phyloP scores from a whole-genome alignment of 768 basidiomycete species.

The Rhizopogon vesiculosus region DNA sequence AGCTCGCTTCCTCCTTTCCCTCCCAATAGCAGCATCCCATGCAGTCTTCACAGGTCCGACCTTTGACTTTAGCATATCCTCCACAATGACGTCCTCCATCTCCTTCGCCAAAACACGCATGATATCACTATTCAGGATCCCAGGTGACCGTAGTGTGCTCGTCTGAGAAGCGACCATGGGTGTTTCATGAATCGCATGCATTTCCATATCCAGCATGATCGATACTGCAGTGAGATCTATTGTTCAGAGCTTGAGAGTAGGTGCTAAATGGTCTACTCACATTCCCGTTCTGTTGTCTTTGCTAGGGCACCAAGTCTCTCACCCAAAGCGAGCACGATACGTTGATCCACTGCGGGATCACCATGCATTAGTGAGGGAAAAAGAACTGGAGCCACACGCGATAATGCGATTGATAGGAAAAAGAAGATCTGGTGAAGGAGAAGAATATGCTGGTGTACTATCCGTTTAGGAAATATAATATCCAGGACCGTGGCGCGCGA shows the following conservation, averaged over 20 bases:
- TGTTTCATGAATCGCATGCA: constrained; percentile 44
- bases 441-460: constrained; percentile 71
- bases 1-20: constrained; percentile 2
- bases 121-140: constrained; percentile 27
- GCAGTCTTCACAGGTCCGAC: constrained; percentile 50
- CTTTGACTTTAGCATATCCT: constrained; percentile 52
- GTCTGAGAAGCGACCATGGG: constrained; percentile 18
- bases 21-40: constrained; percentile 42
- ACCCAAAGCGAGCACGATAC: constrained; percentile 32
- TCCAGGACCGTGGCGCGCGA: constrained; percentile 27
- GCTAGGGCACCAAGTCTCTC: constrained; percentile 39
- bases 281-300: constrained; percentile 49
- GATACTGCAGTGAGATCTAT: constrained; percentile 32
- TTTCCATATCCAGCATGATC: constrained; percentile 46
- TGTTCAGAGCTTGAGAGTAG: background rate
- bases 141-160: constrained; percentile 24
- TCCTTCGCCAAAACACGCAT: constrained; percentile 43
- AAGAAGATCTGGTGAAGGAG: constrained; percentile 77
- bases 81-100: constrained; percentile 65
- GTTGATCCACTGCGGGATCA: constrained; percentile 21
- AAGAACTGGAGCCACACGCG: constrained; percentile 64
- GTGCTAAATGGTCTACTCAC: constrained; percentile 25
- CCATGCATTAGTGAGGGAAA: constrained; percentile 34
- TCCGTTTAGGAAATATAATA: constrained; percentile 54
- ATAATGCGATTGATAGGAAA: constrained; percentile 68